Evolutionary conservation across 345 rosid species (phyloP), one percentile per base, ranked within the genome.

Genomic region (Populus pruinosa): DNA sequence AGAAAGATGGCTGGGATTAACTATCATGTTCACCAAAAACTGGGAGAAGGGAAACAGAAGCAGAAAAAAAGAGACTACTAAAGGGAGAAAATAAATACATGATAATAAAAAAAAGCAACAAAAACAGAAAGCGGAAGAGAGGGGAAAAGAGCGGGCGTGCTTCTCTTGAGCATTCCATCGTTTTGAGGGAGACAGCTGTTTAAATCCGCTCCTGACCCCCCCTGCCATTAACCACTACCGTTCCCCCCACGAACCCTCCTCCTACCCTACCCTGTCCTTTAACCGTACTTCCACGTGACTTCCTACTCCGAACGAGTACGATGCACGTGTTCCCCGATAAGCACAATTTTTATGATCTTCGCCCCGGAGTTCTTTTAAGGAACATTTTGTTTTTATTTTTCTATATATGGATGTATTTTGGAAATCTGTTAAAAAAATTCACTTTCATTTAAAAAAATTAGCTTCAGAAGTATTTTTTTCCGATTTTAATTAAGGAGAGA

Each of bases 111-210:
- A 29, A 36, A 62, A 25, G 39, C 56, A 74, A 13, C 17, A 9
- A 67, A 11, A 49, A 27, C 11, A 1, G 21, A 76, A 66, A 73
- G 59, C 27, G 8, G 6, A 61, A 62, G 31, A 6, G 47, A 8
- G 63, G 27, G 35, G 25, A 36, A 4, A 31, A 12, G 41, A 36
- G 5, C 17, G 61, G 11, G 27, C 14, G 66, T 39, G 13, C 25
- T 18, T 11, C 13, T 43, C n/a, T 23, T 1, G 55, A 74, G 43
- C 61, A 35, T 25, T 75, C 70, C 72, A 36, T 36, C 36, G 71
- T 71, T 74, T 55, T 79, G 76, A 79, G 83, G 83, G 73, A 70
- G 62, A 83, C 83, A 83, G 86, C 86, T 83, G 85, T 77, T 20
- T 31, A 55, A 69, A n/a, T 12, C 63, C 25, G 14, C 63, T 20